Conservation (phyloP, 768 basidiomycete genomes). For the Exidia glandulosa region DNA sequence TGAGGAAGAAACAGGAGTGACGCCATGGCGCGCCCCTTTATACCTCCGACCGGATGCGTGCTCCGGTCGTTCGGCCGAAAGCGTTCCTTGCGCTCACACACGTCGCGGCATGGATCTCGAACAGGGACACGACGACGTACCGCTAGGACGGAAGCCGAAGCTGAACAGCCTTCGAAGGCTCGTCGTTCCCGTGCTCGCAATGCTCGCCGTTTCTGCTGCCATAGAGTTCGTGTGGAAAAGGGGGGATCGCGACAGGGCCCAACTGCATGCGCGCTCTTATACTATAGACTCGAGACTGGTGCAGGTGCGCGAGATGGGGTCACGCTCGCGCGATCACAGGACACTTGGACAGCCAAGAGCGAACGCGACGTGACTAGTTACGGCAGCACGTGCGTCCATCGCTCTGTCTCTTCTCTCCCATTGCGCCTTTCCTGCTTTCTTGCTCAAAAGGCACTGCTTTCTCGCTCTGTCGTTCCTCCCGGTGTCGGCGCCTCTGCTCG, state of each 20-base stretch:
- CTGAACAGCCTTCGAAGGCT: no score
- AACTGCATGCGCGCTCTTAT: neutral
- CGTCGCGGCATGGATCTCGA: no score
- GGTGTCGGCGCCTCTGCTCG: neutral
- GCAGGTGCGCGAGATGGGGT: neutral
- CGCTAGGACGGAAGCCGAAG: no score
- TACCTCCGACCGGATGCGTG: no score
- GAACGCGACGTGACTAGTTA: neutral
- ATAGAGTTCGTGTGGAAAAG: neutral
- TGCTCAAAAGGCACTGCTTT: no score
- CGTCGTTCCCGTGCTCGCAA: no score
- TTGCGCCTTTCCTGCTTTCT: neutral
- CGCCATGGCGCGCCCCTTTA: no score
- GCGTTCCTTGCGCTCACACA: no score
- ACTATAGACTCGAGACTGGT: neutral
- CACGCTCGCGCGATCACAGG: neutral
- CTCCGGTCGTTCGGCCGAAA: no score
- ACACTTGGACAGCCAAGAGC: neutral
- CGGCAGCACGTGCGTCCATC: neutral
- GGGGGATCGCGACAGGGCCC: neutral
- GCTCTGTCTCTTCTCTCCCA: neutral
- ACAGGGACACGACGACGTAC: no score
- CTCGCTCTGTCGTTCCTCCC: neutral
- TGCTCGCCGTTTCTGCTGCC: no score
- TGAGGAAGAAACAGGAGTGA: no score